Percentiles rank a stretch among this genome's conserved stretches.
These are phyloP conservation scores for Neurospora sp. DNA, from an alignment of 495 filamentous ascomycete species.

Conservation along the genomic window DNA sequence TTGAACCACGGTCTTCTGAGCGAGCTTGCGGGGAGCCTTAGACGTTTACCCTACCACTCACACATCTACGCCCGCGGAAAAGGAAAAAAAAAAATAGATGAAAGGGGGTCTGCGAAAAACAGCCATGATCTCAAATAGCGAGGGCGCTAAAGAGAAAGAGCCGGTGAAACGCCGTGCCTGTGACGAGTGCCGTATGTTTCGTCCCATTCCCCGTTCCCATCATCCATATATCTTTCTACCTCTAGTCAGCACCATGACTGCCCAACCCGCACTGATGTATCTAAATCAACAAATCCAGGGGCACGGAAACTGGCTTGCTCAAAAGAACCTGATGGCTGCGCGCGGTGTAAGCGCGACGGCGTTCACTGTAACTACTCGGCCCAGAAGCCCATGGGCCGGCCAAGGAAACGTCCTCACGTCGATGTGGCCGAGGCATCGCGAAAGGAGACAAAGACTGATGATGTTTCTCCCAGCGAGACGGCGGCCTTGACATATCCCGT, in stretches of 20 bases:
- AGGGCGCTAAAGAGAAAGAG: neutral
- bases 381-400: conserved; percentile 54
- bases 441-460: neutral
- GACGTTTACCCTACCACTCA: neutral
- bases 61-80: neutral
- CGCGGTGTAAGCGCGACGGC: conserved; percentile 44
- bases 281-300: conserved; percentile 29
- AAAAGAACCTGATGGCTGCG: conserved; percentile 45
- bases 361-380: conserved; percentile 48
- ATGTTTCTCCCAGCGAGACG: neutral
- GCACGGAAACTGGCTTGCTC: conserved; percentile 52
- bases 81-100: neutral
- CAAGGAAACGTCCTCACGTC: conserved; percentile 42
- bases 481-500: neutral
- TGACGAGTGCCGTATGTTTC: conserved; percentile 52
- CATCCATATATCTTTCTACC: neutral
- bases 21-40: neutral
- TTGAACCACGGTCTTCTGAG: neutral
- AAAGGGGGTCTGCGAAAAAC: neutral
- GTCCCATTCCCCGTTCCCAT: neutral
- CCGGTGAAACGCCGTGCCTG: conserved; percentile 44
- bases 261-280: conserved; percentile 7
- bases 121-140: neutral
- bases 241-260: neutral
- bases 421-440: conserved; percentile 14